phyloP scores from a whole-genome alignment of 305 asterid species.

The Euphrasia arctica region DNA sequence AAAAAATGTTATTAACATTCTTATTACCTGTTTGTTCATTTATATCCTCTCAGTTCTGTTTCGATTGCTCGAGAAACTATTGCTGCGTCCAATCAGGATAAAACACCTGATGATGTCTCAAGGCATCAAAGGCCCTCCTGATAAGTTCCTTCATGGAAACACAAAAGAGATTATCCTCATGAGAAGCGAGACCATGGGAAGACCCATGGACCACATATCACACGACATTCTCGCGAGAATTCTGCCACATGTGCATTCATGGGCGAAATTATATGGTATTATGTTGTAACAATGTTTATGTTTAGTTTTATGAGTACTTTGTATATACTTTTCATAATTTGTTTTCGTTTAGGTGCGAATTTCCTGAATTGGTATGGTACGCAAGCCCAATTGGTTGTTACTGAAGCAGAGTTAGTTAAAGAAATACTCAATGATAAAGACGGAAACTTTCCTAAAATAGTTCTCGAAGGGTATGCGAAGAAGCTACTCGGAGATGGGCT shows the following conservation, averaged over 20 bases:
- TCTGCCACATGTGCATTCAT: conserved; percentile 1
- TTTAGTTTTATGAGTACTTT: neutral
- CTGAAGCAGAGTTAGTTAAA: neutral
- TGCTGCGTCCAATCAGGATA: neutral
- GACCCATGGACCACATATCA: neutral
- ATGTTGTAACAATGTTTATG: neutral
- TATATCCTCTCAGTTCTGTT: neutral
- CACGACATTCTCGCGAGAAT: conserved; percentile 5
- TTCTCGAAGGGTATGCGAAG: neutral
- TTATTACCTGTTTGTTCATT: neutral
- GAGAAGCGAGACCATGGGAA: neutral
- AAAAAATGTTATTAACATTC: neutral
- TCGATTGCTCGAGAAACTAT: neutral
- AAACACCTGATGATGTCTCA: neutral
- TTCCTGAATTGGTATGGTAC: neutral
- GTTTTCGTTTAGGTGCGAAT: neutral
- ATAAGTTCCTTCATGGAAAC: neutral
- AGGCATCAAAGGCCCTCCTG: conserved; percentile 1
- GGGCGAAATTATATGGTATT: conserved; percentile 1
- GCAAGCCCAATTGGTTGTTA: neutral
- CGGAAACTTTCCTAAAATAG: conserved; percentile 3
- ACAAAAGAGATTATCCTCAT: neutral
- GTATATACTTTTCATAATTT: neutral
- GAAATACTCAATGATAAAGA: conserved; percentile 1
- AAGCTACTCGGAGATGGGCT: conserved; percentile 11